These are phyloP conservation scores for Sindora glabra DNA, from an alignment of 306 rosid genomes.

Conservation along the genomic window DNA sequence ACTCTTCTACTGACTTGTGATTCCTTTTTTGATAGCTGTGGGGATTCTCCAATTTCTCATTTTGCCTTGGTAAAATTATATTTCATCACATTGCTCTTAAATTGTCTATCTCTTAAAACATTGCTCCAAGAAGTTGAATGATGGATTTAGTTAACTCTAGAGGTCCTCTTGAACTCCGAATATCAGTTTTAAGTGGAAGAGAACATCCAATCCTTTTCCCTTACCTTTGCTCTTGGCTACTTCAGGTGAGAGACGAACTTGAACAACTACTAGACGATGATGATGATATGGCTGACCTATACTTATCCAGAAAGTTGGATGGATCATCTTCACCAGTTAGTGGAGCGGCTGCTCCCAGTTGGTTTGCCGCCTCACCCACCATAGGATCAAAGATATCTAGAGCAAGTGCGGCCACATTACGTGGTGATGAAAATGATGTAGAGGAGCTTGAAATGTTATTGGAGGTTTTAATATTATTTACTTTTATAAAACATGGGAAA, in stretches of 20 bases:
- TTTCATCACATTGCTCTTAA: too few relatives aligned
- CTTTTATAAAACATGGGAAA: neutral
- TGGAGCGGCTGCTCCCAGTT: slow-evolving; percentile 47
- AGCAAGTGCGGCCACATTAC: slow-evolving; percentile 54
- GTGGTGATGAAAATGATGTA: slow-evolving; percentile 65
- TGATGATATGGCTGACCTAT: slow-evolving; percentile 95
- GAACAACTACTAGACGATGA: slow-evolving; percentile 94
- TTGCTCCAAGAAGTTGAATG: too few relatives aligned
- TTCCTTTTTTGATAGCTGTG: too few relatives aligned
- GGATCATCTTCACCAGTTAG: slow-evolving; percentile 65
- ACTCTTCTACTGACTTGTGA: too few relatives aligned
- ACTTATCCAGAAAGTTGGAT: slow-evolving; percentile 75
- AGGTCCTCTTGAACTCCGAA: too few relatives aligned
- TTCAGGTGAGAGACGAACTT: slow-evolving; percentile 83
- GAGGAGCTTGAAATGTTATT: slow-evolving; percentile 89
- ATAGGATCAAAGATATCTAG: slow-evolving; percentile 64
- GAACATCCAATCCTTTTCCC: neutral
- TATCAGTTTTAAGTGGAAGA: slow-evolving; percentile 11
- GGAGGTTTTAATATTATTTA: slow-evolving; percentile 44
- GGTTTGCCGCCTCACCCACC: slow-evolving; percentile 55
- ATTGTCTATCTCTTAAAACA: too few relatives aligned
- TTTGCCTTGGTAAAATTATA: too few relatives aligned
- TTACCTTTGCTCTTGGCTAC: neutral
- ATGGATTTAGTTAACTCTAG: too few relatives aligned
- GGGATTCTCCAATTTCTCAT: too few relatives aligned